Evolutionary conservation across 768 basidiomycete genomes (phyloP).

Genomic region (Russula earlei): DNA sequence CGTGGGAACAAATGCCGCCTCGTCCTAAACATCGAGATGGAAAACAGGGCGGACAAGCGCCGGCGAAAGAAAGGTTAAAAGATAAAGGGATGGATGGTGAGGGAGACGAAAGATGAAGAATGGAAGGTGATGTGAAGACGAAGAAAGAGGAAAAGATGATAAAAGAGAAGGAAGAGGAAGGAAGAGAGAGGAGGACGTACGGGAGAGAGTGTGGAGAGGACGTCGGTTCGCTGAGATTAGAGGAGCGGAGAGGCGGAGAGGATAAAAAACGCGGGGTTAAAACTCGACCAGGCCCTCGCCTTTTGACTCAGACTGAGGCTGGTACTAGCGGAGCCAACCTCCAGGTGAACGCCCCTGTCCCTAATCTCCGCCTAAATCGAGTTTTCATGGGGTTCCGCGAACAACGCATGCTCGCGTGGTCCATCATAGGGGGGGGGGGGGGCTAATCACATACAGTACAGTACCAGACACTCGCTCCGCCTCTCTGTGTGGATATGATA

Average conservation of each 20-base stretch:
- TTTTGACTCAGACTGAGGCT: constrained; percentile 9
- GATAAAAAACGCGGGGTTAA: constrained; percentile 20
- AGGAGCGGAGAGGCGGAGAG: constrained; percentile 21
- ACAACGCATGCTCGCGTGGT: background rate
- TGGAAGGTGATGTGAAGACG: background rate
- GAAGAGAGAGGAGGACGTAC: constrained; percentile 7
- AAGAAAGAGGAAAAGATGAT: background rate
- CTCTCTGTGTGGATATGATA: too few species aligned
- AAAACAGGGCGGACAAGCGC: constrained; percentile 12
- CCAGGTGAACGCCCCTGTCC: background rate
- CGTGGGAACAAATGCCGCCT: constrained; percentile 16
- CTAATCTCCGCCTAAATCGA: constrained; percentile 9
- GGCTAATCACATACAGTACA: too few species aligned
- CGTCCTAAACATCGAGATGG: background rate
- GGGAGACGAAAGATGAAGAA: too few species aligned
- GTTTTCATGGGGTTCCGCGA: background rate
- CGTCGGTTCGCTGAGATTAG: constrained; percentile 20
- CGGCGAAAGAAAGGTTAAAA: background rate
- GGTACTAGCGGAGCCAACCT: background rate
- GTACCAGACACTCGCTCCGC: too few species aligned
- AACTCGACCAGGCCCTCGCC: constrained; percentile 17
- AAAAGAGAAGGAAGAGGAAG: background rate
- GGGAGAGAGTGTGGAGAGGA: constrained; percentile 2
- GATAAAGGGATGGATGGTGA: background rate
- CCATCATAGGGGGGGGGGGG: background rate